Base-by-base conservation (phyloP, 75 land plant species). In the Pinus taeda region DNA sequence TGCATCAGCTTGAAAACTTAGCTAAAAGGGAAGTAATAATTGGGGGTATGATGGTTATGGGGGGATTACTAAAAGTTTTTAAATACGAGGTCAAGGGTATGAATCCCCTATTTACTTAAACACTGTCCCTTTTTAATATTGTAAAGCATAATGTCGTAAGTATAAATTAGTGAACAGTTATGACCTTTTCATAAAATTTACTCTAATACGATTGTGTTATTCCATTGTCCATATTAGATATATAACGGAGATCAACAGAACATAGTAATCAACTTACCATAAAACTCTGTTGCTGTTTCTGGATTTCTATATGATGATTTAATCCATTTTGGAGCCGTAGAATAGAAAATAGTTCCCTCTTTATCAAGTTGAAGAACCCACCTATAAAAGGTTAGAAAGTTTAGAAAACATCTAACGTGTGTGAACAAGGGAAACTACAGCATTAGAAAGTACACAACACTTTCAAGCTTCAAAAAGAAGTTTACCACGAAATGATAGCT, bases 321-420 rank as follows among this genome's bases (percentile, higher is more conserved):
- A 37, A 92, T 86, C 97, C 97, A 96, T 69, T 77, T 71, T 33
- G 98, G 98, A 2, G 97, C 95, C 57, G 98, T 94, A 20, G 97
- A 92, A 77, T 96, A 96, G 79, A 87, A 82, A 59, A 92, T 82
- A 45, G 84, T 79, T n/a, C 93, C 97, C 57, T 93, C 91, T 69
- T 88, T 66, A 84, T 96, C 98, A 82, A 96, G 91, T 70, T 94
- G 93, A 80, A 96, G 91, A 17, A 88, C 74, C 98, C 98, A 96
- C 98, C 98, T 95, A 77, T 42, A 79, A 77, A 26, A 13, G 4
- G 45, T n/a, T 57, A 72, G 57, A 57, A 13, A 15, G 42, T 15
- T 70, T 15, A 13, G 37, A 77, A 76, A 22, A 30, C 33, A 57
- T 18, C 17, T 45, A 20, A 69, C 39, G 45, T 36, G 45, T 53